Conservation (phyloP, 345 rosid genomes). For the Angophora floribunda region DNA sequence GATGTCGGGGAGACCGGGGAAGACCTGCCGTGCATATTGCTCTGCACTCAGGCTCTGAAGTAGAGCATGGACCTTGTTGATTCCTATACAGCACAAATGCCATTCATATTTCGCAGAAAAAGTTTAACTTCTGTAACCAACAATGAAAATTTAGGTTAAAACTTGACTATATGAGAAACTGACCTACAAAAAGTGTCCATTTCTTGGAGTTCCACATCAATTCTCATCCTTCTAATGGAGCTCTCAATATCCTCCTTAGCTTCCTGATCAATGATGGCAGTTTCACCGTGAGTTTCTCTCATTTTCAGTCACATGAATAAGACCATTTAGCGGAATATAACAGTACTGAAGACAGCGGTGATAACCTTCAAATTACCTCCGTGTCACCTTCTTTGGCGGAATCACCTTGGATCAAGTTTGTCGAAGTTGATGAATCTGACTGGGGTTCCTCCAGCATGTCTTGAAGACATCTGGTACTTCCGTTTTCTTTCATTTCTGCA, state of each 20-base stretch:
- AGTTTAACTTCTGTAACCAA: neutral
- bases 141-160: neutral
- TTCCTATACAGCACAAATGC: conserved; percentile 15
- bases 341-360: neutral
- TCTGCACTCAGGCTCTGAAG: conserved; percentile 3
- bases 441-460: conserved; percentile 55
- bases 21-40: neutral
- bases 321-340: neutral
- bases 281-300: neutral
- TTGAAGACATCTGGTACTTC: conserved; percentile 32
- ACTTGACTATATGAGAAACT: neutral
- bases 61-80: conserved; percentile 8
- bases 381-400: conserved; percentile 15
- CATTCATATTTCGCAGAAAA: neutral
- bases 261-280: neutral
- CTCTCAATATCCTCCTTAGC: neutral
- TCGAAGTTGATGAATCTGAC: conserved; percentile 30
- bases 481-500: conserved; percentile 7
- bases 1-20: conserved; percentile 9
- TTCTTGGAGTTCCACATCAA: neutral
- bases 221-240: neutral
- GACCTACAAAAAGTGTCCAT: neutral
- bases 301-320: neutral
- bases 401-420: conserved; percentile 1
- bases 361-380: conserved; percentile 19